These are phyloP conservation scores for Stephanodiscus minutulus DNA, from an alignment of 108 stramenopile species.

Conservation along the genomic window DNA sequence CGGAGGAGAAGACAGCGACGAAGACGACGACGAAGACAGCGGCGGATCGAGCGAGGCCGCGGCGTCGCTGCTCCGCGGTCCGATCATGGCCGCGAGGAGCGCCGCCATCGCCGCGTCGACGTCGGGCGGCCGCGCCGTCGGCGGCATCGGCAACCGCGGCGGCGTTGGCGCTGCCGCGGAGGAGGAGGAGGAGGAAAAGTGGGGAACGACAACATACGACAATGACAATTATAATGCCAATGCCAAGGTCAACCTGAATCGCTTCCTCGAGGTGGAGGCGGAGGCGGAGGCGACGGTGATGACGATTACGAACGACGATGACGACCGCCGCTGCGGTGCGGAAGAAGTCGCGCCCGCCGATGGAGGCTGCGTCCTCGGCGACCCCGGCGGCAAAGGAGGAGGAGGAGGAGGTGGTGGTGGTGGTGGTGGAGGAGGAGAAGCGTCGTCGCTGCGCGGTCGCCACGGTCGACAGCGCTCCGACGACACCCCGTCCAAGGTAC, in stretches of 20 bases:
- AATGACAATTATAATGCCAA: no score
- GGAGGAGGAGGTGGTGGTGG: no score
- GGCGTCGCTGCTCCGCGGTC: conserved; percentile 37
- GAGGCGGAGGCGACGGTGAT: no score
- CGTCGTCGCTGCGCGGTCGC: background rate
- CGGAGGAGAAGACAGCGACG: background rate
- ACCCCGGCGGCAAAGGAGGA: no score
- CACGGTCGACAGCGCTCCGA: background rate
- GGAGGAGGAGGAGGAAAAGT: no score
- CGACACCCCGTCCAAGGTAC: background rate
- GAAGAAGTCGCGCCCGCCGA: no score
- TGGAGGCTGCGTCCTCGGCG: no score
- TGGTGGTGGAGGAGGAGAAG: background rate
- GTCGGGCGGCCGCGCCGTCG: background rate
- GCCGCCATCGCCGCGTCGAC: background rate
- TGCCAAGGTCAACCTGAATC: no score
- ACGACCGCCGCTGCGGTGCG: no score
- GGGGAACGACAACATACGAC: no score
- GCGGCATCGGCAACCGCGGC: background rate
- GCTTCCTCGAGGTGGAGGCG: background rate
- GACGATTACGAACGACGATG: no score
- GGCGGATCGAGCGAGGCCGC: conserved; percentile 3
- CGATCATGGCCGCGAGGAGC: conserved; percentile 40
- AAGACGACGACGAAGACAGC: background rate
- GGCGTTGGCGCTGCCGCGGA: background rate